Evolutionary conservation across 73 alveolate species (phyloP).

Genomic region (Urostyla sp.): DNA sequence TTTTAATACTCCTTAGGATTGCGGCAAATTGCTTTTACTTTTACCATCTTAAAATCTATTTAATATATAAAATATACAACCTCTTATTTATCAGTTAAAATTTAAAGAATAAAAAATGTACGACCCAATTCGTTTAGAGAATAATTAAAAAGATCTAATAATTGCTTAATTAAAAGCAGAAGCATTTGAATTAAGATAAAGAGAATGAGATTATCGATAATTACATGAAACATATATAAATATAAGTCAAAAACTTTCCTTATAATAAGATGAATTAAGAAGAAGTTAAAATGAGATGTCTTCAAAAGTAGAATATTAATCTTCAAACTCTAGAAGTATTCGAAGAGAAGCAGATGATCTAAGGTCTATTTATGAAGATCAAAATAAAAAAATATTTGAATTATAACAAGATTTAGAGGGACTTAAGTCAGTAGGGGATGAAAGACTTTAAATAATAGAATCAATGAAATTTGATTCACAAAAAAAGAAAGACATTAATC

Average conservation of each 20-base stretch:
- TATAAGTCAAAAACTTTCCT: constrained; percentile 1
- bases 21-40: constrained; percentile 85
- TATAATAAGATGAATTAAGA: constrained; percentile 28
- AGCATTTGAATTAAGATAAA: constrained; percentile 40
- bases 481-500: not conserved
- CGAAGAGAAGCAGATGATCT: constrained; percentile 51
- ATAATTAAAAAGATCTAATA: constrained; percentile 41
- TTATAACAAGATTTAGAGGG: constrained; percentile 9
- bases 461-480: not conserved
- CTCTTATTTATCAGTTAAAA: too few species aligned
- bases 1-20: constrained; percentile 80
- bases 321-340: constrained; percentile 24
- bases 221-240: constrained; percentile 26
- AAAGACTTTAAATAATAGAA: not conserved
- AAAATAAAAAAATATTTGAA: not conserved
- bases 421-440: not conserved
- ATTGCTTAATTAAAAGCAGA: constrained; percentile 47
- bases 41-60: constrained; percentile 77
- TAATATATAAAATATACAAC: too few species aligned
- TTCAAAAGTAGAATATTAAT: constrained; percentile 21
- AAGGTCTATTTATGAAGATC: constrained; percentile 23
- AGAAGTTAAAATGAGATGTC: constrained; percentile 24
- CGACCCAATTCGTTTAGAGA: too few species aligned
- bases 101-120: too few species aligned
- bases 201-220: constrained; percentile 13